Conservation (phyloP, 345 rosid species). For the Brassica nigra region DNA sequence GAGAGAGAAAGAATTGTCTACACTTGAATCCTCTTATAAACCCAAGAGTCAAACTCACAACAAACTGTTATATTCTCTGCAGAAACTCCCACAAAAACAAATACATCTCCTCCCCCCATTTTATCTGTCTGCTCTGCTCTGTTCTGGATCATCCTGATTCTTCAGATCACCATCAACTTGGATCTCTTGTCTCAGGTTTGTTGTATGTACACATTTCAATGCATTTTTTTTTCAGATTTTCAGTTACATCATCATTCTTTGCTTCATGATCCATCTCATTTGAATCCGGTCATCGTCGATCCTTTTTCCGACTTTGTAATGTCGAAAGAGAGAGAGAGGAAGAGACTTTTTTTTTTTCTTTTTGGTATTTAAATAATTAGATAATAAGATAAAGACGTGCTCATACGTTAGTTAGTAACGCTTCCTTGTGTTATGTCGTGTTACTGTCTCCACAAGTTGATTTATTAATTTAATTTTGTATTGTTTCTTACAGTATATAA, state of each 20-base stretch:
- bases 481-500: not conserved
- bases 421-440: slow-evolving; percentile 9
- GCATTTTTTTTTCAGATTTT: not conserved
- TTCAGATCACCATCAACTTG: slow-evolving; percentile 15
- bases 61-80: slow-evolving; percentile 5
- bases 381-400: slow-evolving; percentile 27
- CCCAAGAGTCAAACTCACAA: slow-evolving; percentile 30
- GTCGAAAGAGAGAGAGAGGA: not conserved
- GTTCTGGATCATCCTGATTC: slow-evolving; percentile 5
- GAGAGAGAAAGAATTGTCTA: not conserved
- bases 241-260: not conserved
- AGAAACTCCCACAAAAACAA: not conserved
- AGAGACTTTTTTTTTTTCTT: not conserved
- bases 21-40: slow-evolving; percentile 27
- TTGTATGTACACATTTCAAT: not conserved
- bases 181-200: slow-evolving; percentile 32
- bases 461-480: not conserved
- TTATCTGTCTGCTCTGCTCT: not conserved
- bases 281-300: slow-evolving; percentile 11
- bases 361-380: not conserved
- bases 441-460: not conserved
- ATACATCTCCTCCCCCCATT: not conserved
- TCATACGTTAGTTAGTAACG: slow-evolving; percentile 15
- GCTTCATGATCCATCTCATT: not conserved
- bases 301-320: not conserved